Percentiles rank a stretch among this genome's conserved stretches.
Conservation (phyloP, 257 asterid genomes). For the Solanum megistacrolobum region DNA sequence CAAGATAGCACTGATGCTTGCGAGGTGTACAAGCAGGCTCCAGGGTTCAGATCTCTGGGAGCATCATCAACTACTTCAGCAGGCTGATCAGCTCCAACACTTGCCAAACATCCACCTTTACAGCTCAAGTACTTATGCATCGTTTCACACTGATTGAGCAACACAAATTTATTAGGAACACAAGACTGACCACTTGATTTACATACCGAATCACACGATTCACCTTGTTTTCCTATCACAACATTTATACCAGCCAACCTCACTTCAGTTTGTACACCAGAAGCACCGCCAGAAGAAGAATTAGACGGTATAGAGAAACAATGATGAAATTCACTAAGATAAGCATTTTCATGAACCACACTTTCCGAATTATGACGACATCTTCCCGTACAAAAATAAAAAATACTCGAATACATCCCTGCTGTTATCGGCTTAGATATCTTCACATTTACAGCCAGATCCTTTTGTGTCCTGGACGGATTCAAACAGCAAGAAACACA, state of each 20-base stretch:
- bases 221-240: constrained; percentile 80
- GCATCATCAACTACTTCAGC: constrained; percentile 92
- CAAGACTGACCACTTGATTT: constrained; percentile 78
- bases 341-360: constrained; percentile 97
- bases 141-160: constrained; percentile 79
- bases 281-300: constrained; percentile 51
- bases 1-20: constrained; percentile 59
- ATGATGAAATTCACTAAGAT: constrained; percentile 81
- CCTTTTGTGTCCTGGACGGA: constrained; percentile 50
- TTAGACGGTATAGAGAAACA: constrained; percentile 70
- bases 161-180: constrained; percentile 72
- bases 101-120: constrained; percentile 64
- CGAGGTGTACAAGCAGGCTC: constrained; percentile 64
- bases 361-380: constrained; percentile 94
- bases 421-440: constrained; percentile 74
- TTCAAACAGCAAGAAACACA: constrained; percentile 97
- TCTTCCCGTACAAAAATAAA: constrained; percentile 79
- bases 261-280: constrained; percentile 41
- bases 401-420: constrained; percentile 57
- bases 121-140: constrained; percentile 74
- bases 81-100: constrained; percentile 86
- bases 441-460: constrained; percentile 43
- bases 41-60: constrained; percentile 63
- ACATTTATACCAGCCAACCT: constrained; percentile 65
- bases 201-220: constrained; percentile 74